Conservation (phyloP, 257 asterid genomes). For the Jacaranda copaia region DNA sequence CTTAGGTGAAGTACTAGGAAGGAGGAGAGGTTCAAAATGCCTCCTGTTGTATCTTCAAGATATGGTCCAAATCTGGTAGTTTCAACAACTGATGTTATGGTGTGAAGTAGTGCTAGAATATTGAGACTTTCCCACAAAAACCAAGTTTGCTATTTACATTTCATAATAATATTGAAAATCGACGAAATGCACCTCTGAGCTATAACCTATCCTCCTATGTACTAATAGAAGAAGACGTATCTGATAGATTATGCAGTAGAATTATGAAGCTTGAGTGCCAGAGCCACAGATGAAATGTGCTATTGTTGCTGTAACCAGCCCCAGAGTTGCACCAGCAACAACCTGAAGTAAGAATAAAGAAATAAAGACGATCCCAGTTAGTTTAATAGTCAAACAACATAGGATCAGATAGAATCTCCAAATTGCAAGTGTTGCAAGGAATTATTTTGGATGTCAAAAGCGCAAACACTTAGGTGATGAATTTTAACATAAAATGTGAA, state of each 20-base stretch:
- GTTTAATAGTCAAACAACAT: neutral
- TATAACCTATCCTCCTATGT: constrained; percentile 29
- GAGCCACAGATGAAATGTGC: constrained; percentile 50
- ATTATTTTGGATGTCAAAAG: neutral
- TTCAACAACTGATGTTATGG: constrained; percentile 24
- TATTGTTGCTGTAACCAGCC: constrained; percentile 58
- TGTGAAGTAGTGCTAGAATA: neutral
- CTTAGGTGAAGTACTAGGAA: neutral
- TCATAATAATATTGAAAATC: constrained; percentile 17
- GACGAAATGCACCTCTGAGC: constrained; percentile 10
- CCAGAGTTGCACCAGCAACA: constrained; percentile 79
- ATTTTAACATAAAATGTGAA: too few species aligned
- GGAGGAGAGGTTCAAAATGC: neutral
- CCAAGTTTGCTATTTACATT: constrained; percentile 37
- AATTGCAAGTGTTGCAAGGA: neutral
- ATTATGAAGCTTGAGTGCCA: constrained; percentile 45
- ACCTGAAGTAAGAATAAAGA: constrained; percentile 55
- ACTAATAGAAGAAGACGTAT: neutral
- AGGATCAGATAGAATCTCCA: neutral
- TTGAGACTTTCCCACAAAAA: constrained; percentile 31
- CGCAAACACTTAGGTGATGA: neutral
- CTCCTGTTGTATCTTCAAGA: constrained; percentile 13
- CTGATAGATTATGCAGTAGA: constrained; percentile 2
- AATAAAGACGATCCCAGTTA: neutral
- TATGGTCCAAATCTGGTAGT: constrained; percentile 2